phyloP scores from a whole-genome alignment of 257 asterid genomes.

The Echites panduratus region DNA sequence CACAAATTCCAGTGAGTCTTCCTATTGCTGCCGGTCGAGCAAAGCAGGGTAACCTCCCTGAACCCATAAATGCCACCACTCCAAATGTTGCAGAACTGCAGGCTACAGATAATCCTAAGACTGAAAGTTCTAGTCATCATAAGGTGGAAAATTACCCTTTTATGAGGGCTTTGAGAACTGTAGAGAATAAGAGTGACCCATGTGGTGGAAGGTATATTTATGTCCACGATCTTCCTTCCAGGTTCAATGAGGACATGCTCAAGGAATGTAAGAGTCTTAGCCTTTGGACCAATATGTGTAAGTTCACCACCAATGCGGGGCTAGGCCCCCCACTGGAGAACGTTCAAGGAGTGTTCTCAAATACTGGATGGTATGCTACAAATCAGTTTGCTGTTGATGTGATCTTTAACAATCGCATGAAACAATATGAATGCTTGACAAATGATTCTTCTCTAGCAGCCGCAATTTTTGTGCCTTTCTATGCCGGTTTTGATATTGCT shows the following conservation, averaged over 20 bases:
- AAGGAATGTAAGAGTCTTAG: conserved; percentile 41
- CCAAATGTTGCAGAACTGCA: conserved; percentile 6
- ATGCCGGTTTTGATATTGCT: conserved; percentile 79
- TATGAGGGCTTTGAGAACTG: conserved; percentile 59
- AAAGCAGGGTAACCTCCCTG: conserved; percentile 8
- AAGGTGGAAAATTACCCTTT: conserved; percentile 44
- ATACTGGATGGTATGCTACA: conserved; percentile 44
- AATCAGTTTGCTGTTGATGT: conserved; percentile 49
- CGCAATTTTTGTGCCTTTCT: conserved; percentile 52
- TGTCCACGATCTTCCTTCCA: conserved; percentile 40
- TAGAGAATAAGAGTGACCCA: conserved; percentile 71
- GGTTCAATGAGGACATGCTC: conserved; percentile 43
- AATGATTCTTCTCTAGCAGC: conserved; percentile 45
- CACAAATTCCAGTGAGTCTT: conserved; percentile 15
- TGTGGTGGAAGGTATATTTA: conserved; percentile 52
- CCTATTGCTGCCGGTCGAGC: conserved; percentile 8
- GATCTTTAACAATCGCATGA: conserved; percentile 40
- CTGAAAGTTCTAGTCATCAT: conserved; percentile 10
- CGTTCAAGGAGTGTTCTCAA: conserved; percentile 32
- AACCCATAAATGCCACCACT: neutral
- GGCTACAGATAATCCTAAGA: neutral
- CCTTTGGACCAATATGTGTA: conserved; percentile 46
- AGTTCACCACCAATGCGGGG: conserved; percentile 33
- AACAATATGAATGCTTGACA: conserved; percentile 41
- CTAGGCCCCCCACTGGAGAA: conserved; percentile 46